Evolutionary conservation across 2,329 filamentous ascomycete genomes (phyloP), one percentile per base, ranked within the genome.

Genomic region (Waltergamsia citrina): DNA sequence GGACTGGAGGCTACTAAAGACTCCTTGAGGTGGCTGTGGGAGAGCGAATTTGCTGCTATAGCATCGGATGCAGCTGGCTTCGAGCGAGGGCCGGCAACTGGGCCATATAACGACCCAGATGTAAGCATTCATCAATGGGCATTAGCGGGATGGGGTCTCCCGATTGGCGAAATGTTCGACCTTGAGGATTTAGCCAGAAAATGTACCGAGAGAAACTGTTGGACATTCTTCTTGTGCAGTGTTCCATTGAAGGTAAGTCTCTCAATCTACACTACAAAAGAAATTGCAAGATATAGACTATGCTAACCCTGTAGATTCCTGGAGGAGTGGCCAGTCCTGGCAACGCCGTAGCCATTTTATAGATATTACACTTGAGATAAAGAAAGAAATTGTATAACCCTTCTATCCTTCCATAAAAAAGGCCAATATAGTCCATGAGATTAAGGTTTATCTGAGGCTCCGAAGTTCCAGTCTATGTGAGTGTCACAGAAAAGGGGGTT

Each of bases 11-110:
- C 65, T 1, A 63, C 60, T 3, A 54, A 64, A 12, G 60, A 58
- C 5, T 64, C 63, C 6, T 56, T 74, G 11, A 57, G 62, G 23
- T 78, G 73, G 72, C 53, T 77, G 14, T 78, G 72, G 71, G 65
- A 75, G 35, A 59, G 66, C 5, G 38, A 32, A 11, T 75, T 78
- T 42, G 55, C 70, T 0, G 74, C 73, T 2, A 63, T 76, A 0
- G 74, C 65, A 0, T 69, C 71, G 3, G 74, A 79, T 38, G 62
- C 64, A 32, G 66, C 71, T 0, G 40, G 49, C 5, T 69, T 72
- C 39, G 73, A 77, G 43, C 53, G 57, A 40, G 41, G 52, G 5
- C 62, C 63, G 3, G 47, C 62, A 6, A 65, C 65, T 3, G 68
- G 63, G 43, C 62, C 63, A 6, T 46, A 56, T 20, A 36, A 57